phyloP scores from a whole-genome alignment of 2,329 filamentous ascomycete species.

The Aspergillus sp. region DNA sequence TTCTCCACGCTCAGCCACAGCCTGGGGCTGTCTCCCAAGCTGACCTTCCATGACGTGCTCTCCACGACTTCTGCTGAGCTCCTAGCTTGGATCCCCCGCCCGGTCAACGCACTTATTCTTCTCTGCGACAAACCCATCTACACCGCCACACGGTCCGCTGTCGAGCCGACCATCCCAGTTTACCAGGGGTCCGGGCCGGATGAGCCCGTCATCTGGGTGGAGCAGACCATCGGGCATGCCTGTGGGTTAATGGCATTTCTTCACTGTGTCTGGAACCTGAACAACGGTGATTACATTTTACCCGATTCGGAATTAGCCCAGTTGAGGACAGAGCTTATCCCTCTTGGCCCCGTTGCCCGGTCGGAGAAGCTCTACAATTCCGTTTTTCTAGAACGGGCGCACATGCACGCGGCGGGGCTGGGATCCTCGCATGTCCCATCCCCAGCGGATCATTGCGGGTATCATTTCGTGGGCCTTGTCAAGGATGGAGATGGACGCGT shows the following conservation, averaged over 20 bases:
- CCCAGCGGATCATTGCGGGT: conserved; percentile 1
- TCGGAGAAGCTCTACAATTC: conserved; percentile 52
- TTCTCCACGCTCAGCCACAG: conserved; percentile 50
- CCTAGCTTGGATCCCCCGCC: conserved; percentile 45
- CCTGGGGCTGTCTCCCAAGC: conserved; percentile 48
- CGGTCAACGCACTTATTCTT: conserved; percentile 54
- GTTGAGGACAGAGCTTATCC: conserved; percentile 45
- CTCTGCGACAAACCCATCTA: conserved; percentile 49
- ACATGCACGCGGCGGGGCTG: conserved; percentile 12
- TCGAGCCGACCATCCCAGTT: conserved; percentile 39
- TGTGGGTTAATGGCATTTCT: conserved; percentile 60
- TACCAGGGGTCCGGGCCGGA: conserved; percentile 49
- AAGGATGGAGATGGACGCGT: conserved; percentile 28
- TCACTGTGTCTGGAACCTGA: conserved; percentile 54
- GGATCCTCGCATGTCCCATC: conserved; percentile 6
- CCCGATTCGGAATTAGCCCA: conserved; percentile 45
- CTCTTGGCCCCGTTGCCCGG: conserved; percentile 45
- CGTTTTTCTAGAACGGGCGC: conserved; percentile 23
- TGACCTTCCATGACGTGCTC: conserved; percentile 56
- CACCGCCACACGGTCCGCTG: conserved; percentile 39
- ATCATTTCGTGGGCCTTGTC: conserved; percentile 35
- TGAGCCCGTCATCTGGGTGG: conserved; percentile 59
- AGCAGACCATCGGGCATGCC: conserved; percentile 58
- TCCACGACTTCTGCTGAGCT: conserved; percentile 50
- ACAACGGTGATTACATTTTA: conserved; percentile 39